Evolutionary conservation across 805 yeast species (phyloP), one percentile per base, ranked within the genome.

Genomic region (Wickerhamiella hasegawae): DNA sequence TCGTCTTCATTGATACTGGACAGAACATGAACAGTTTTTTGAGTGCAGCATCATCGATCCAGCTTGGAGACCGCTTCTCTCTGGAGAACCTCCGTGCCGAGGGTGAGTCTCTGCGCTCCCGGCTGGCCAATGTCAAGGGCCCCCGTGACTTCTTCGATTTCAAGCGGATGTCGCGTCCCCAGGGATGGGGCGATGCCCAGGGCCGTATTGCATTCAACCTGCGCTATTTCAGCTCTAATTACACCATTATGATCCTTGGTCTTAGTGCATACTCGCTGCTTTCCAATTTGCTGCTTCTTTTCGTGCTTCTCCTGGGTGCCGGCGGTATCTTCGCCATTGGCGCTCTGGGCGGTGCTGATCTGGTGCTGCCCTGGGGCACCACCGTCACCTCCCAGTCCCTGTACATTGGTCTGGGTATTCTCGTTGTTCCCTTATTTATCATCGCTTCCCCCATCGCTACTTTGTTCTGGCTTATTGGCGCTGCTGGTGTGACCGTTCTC

Each of bases 81-180:
- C 19, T 28, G 30, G 45, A 44, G 29, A 26, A 20, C 31, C 18
- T 40, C 18, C 34, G 37, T 27, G 31, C 36, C 26, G 50, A 45
- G 34, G 34, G 37, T 16, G 45, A 40, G 18, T 24, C 33, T 16
- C 4, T 87, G 33, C 82, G 77, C 52, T 51, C 66, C 26, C 70
- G 75, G 43, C 63, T 84, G 42, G 59, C 90, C 32, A 71, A 79
- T 48, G 57, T 90, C 41, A 76, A 80, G 52, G 82, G 96, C 25
- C 85, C 92, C 28, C 90, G 78, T 57, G 98, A 90, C 55, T 90
- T 90, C 54, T 82, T 90, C 52, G 96, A 90, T 55, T 59, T 80
- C 52, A 79, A 84, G 58, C 76, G 94, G 54, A 57, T 90, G 42
- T 79, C 94, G 25, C 84, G 83, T 55, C 99, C 99, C 16, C 73